Base-by-base conservation (phyloP, 1,284 basidiomycete species). In the Pyrrhoderma lamaoense region DNA sequence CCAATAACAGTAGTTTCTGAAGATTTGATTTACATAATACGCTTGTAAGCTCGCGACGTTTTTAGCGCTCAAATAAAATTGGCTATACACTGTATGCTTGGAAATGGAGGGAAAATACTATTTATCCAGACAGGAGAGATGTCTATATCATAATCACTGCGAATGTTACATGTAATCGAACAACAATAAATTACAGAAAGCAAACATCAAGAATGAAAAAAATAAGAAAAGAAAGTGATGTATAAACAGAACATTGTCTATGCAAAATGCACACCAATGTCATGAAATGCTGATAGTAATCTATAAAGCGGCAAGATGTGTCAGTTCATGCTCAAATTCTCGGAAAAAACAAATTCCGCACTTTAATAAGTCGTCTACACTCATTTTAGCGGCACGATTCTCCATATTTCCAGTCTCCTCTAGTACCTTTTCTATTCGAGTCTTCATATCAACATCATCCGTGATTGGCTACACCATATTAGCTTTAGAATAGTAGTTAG, bases 281-380 rank as follows among this genome's bases (percentile, higher is more conserved):
- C 83, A 64, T 93, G 89, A 66, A 93, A 93, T 3, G 85, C 80
- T n/a, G 80, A 72, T 35, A 89, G 66, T 23, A 88, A 69, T 64
- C 81, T 83, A 60, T 22, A 34, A n/a, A 9, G 4, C 56, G 13
- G 21, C 3, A 25, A 35, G n/a, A 18, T 22, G 38, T 7, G 8
- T 22, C 38, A 40, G 38, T 40, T 13, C 31, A 8, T 39, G 35
- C 40, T 48, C 37, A 18, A 40, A 42, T 45, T 19, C 11, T 19
- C 51, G 48, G 9, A 55, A 22, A 13, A 16, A 13, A 49, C n/a
- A 18, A 11, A 37, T 7, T 18, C 64, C 78, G 56, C 59, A 85
- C 84, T 82, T 83, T n/a, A 93, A 69, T 40, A 93, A 68, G 63
- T 91, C 89, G 60, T 91, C 84, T 8, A 92, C 79, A 56, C 85